phyloP scores from a whole-genome alignment of 305 asterid species.

The Plantago lanceolata region DNA sequence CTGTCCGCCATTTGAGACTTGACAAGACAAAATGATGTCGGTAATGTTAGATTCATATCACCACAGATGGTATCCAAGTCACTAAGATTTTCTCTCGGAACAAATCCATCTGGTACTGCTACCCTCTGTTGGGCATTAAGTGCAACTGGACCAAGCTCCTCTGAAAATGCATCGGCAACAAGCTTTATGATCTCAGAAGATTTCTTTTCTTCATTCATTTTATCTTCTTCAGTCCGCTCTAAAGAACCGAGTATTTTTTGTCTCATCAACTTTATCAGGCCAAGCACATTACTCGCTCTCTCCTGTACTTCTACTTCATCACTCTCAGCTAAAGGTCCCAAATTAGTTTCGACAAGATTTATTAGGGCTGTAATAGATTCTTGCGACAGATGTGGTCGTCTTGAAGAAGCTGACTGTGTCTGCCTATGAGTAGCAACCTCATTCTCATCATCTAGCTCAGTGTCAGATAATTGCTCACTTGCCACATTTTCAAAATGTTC shows the following conservation, averaged over 20 bases:
- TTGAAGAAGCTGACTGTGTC: conserved; percentile 33
- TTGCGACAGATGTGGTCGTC: conserved; percentile 34
- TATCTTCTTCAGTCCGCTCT: conserved; percentile 37
- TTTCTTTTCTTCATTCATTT: conserved; percentile 30
- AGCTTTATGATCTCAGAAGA: conserved; percentile 45
- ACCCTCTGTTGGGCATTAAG: conserved; percentile 74
- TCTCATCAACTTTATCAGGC: conserved; percentile 57
- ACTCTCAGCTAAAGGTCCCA: conserved; percentile 65
- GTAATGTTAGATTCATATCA: conserved; percentile 47
- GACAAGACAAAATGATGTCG: conserved; percentile 62
- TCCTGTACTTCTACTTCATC: conserved; percentile 86
- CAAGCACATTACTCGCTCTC: conserved; percentile 73
- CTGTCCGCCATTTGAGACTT: conserved; percentile 35
- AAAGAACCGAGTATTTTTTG: conserved; percentile 42
- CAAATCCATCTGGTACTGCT: conserved; percentile 67
- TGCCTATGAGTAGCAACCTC: conserved; percentile 28
- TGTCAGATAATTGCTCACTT: conserved; percentile 35
- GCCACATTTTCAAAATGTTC: conserved; percentile 5
- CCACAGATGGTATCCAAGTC: conserved; percentile 69
- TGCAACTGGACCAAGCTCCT: conserved; percentile 90
- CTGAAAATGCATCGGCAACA: conserved; percentile 52
- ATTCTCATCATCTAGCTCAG: conserved; percentile 45
- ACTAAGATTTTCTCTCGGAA: conserved; percentile 60
- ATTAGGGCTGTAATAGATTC: conserved; percentile 52
- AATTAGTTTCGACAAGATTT: conserved; percentile 59